Base-by-base conservation (phyloP, 805 yeast species). In the Metschnikowia continentalis region DNA sequence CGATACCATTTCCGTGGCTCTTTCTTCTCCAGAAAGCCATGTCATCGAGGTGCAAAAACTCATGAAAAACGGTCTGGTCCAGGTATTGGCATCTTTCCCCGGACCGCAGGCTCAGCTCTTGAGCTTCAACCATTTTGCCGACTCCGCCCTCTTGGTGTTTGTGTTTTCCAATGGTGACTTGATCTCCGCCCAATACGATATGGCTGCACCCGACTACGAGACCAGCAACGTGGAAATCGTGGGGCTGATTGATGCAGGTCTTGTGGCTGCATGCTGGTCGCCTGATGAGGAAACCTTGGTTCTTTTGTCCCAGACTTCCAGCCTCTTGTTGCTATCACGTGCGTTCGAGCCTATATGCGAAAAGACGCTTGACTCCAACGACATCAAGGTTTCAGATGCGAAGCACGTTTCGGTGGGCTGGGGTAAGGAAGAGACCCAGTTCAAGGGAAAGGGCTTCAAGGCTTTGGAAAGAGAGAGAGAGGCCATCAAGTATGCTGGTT, bases 401-500 rank as follows among this genome's bases (percentile, higher is more conserved):
- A 84, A 83, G 57, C 96, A 94, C 63, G 97, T 94, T 35, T 85
- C 92, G 26, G 97, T 94, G 40, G 99, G 99, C 23, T 94, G 99
- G 99, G 99, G 99, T 63, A 88, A 86, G 54, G 84, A 86, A 58
- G 98, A 92, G 66, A 94, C 99, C 0, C 99, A 94, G 70, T 94
- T 94, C 68, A 83, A 86, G 68, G 99, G 99, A 47, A 84, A 80
- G 62, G 99, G 99, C 55, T 94, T 88, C 32, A 85, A 84, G 61
- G 90, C 87, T 6, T 63, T 80, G 53, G 95, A 87, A 68, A 78
- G 92, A 68, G 86, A 79, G 58, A 50, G 57, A 2, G 55, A 54
- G 17, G 79, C 82, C 2, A 67, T 80, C 75, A 83, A 61, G 65
- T 79, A 79, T 61, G 84, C 91, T 1, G 94, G 91, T 19, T 67